Conservation (phyloP, 805 yeast genomes). For the Barnettozyma vustinii region DNA sequence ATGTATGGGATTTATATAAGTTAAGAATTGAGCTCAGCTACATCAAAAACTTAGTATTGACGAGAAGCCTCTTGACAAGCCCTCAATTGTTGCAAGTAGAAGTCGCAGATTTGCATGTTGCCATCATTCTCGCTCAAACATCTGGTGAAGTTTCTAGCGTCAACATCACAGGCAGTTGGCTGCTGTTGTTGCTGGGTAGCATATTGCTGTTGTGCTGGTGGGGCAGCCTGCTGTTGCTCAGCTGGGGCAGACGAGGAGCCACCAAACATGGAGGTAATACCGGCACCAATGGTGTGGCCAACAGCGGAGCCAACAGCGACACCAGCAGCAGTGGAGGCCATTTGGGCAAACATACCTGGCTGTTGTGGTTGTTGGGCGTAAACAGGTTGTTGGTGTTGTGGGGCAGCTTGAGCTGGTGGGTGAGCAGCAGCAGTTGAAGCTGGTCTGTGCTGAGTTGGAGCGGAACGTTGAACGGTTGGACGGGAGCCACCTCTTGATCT, state of each 20-base stretch:
- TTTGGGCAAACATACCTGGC: constrained; percentile 92
- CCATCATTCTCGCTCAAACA: constrained; percentile 93
- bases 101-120: constrained; percentile 95
- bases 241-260: constrained; percentile 62
- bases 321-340: constrained; percentile 99
- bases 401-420: constrained; percentile 41
- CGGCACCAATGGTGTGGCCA: constrained; percentile 96
- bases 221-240: constrained; percentile 33
- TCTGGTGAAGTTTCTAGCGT: constrained; percentile 92
- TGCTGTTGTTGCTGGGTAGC: constrained; percentile 32
- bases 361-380: constrained; percentile 51
- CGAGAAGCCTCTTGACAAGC: constrained; percentile 94
- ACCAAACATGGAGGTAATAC: constrained; percentile 83
- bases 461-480: constrained; percentile 37
- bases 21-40: background rate
- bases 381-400: constrained; percentile 40
- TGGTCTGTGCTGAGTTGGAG: constrained; percentile 37
- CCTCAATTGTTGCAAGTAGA: constrained; percentile 93
- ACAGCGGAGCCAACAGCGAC: constrained; percentile 98
- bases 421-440: constrained; percentile 67
- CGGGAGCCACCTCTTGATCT: constrained; percentile 43
- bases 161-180: constrained; percentile 72
- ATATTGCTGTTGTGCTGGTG: constrained; percentile 1
- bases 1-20: background rate
- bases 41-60: constrained; percentile 49